A percentile compares a stretch with the other conserved stretches of the same genome.
These are phyloP conservation scores for Solanum lycopersicoides DNA, from an alignment of 257 asterid species.

Conservation along the genomic window DNA sequence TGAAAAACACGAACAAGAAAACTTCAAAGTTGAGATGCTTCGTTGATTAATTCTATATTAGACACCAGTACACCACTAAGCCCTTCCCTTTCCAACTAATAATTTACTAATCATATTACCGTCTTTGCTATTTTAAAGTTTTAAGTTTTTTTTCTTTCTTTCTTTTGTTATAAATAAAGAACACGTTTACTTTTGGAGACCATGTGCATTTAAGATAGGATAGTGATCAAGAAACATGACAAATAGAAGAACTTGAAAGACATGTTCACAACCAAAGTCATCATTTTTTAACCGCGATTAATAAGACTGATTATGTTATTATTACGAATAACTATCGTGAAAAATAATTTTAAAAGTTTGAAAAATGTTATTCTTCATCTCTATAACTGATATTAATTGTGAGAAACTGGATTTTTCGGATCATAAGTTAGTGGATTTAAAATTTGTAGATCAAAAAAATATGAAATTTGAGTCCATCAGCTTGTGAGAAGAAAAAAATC, in stretches of 20 bases:
- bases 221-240: not conserved
- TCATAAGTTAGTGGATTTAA: not conserved
- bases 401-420: not conserved
- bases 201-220: not conserved
- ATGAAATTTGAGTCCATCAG: not conserved
- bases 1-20: not conserved
- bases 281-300: not conserved
- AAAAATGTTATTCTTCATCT: too few species aligned
- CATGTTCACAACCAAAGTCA: not conserved
- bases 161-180: not conserved
- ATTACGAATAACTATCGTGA: not conserved
- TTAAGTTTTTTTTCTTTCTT: not conserved
- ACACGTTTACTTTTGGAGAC: not conserved
- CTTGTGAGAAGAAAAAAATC: not conserved
- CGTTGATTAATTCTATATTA: not conserved
- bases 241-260: not conserved
- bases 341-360: too few species aligned
- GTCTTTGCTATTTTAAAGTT: not conserved
- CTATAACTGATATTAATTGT: not conserved
- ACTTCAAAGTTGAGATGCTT: not conserved
- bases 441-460: too few species aligned
- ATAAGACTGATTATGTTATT: too few species aligned
- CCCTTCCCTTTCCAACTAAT: not conserved
- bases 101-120: not conserved
- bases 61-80: not conserved